Conservation (phyloP, 148 eudicot species). For the Silene conica region DNA sequence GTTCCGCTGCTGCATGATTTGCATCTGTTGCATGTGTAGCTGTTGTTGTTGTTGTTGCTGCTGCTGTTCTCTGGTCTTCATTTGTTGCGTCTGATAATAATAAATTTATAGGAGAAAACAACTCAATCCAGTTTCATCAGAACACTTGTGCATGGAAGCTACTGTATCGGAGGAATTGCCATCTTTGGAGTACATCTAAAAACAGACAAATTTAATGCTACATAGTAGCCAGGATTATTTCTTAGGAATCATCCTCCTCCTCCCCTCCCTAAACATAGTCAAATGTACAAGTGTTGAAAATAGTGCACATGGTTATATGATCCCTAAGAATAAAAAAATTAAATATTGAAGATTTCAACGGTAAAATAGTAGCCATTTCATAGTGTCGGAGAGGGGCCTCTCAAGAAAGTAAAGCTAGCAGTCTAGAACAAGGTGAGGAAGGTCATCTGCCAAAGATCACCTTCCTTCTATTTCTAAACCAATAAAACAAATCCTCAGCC, state of each 20-base stretch:
- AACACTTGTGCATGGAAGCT: background rate
- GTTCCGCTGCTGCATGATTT: conserved; percentile 89
- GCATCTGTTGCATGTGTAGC: conserved; percentile 83
- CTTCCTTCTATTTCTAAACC: conserved; percentile 1
- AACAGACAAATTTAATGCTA: background rate
- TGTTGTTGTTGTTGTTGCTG: conserved; percentile 58
- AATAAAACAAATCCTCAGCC: background rate
- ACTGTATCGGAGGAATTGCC: background rate
- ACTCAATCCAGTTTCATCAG: background rate
- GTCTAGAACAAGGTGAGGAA: background rate
- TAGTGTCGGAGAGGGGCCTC: background rate
- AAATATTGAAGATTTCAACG: background rate
- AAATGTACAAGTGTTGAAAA: background rate
- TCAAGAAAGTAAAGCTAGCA: background rate
- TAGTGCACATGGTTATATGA: background rate
- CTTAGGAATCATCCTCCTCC: background rate
- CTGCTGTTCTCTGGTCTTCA: conserved; percentile 80
- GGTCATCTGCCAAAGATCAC: background rate
- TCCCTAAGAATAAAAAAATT: too few relatives aligned
- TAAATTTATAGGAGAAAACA: conserved; percentile 8
- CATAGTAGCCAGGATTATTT: background rate
- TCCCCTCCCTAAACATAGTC: background rate
- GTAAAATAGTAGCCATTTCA: background rate
- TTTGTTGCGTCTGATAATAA: conserved; percentile 72
- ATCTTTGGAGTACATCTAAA: background rate